A percentile compares a stretch with the other conserved stretches of the same genome.
Evolutionary conservation across 2,329 filamentous ascomycete genomes (phyloP).

Genomic region (Harringtonia aguacate): DNA sequence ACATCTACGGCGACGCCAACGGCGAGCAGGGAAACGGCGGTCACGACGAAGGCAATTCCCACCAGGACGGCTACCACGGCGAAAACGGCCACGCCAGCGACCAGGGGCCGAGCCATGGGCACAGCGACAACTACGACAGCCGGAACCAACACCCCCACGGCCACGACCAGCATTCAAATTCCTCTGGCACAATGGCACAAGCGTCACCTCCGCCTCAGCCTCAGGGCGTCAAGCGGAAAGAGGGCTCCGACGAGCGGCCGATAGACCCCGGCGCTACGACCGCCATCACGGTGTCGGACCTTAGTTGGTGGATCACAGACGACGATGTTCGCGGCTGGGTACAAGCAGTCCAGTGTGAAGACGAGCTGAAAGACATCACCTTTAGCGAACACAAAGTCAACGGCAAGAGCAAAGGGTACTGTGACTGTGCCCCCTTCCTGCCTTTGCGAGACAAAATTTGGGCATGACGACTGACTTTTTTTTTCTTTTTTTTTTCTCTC

Average conservation of each 20-base stretch:
- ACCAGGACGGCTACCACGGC: conserved; percentile 14
- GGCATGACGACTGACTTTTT: neutral
- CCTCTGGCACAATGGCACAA: conserved; percentile 13
- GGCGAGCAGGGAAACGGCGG: conserved; percentile 30
- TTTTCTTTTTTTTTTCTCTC: too few species aligned
- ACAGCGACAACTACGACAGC: conserved; percentile 15
- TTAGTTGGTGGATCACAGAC: conserved; percentile 96
- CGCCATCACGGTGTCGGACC: conserved; percentile 76
- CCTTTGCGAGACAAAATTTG: too few species aligned
- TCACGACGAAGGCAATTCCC: conserved; percentile 13
- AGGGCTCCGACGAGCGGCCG: conserved; percentile 45
- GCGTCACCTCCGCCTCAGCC: conserved; percentile 28
- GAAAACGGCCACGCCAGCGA: conserved; percentile 28
- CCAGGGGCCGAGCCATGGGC: conserved; percentile 19
- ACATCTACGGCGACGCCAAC: conserved; percentile 55
- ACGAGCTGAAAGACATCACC: conserved; percentile 81
- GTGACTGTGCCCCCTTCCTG: neutral
- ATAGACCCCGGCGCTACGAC: conserved; percentile 51
- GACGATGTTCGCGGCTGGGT: conserved; percentile 89
- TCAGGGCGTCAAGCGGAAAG: conserved; percentile 50
- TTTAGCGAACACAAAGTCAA: conserved; percentile 99
- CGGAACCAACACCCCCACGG: conserved; percentile 5
- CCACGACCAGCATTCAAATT: neutral
- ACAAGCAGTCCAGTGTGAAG: conserved; percentile 67
- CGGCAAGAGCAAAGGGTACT: conserved; percentile 94